Base-by-base conservation (phyloP, 441 rosid genomes). In the Eutrema salsugineum region DNA sequence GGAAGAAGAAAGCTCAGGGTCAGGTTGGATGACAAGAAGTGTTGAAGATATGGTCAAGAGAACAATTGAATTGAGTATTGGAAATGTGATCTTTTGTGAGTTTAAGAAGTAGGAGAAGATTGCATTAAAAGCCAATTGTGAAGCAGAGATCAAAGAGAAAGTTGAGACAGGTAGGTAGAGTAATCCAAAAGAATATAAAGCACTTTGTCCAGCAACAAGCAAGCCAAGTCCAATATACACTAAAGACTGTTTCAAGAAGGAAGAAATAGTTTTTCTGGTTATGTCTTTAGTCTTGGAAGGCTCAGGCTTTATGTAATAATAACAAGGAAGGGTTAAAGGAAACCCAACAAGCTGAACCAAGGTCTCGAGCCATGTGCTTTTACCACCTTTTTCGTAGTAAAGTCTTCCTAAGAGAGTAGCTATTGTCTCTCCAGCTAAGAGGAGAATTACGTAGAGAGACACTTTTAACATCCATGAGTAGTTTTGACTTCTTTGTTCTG, bases 61-160 rank as follows among this genome's bases (percentile, higher is more conserved):
- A 48, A 73, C 61, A 66, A 73, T 51, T 28, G 78, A 66, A 10
- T 73, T 66, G 30, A 73, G 27, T 64, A 72, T 63, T 10, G 11
- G 64, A 44, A 64, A 68, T 14, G 75, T 71, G 8, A 71, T 10
- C 16, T 71, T 71, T 44, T 71, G 75, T 22, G 75, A 51, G 61
- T 63, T 61, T 70, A 87, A 78, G 53, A 87, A 80, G 44, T n/a
- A 85, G 8, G 91, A 80, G 73, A 87, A 82, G 36, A 83, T 12
- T 0, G 87, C 79, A 16, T 81, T 85, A 77, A 85, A 85, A 28
- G 77, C 87, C 42, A 87, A 30, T 14, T 87, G 89, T 0, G 87
- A 82, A 0, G 85, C 79, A n/a, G 66, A 76, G 50, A 76, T 76
- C 54, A 76, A 66, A 43, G 79, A 70, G 36, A 69, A 76, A 28